phyloP scores from a whole-genome alignment of 371 early-diverging fungal genomes.

The Circinella umbellata region DNA sequence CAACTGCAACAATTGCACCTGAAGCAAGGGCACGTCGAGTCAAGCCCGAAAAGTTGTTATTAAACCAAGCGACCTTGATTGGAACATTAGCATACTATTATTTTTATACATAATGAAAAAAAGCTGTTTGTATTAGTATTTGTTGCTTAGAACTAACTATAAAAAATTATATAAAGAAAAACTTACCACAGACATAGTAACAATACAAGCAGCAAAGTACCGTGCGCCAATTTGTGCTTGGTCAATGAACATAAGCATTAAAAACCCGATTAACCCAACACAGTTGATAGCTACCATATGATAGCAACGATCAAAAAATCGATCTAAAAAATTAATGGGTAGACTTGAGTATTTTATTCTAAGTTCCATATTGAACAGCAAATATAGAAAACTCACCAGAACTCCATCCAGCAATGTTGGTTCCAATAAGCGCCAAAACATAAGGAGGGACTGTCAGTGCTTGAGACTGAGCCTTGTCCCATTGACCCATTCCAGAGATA shows the following conservation, averaged over 20 bases:
- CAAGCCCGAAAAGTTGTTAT: constrained; percentile 46
- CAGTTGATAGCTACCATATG: constrained; percentile 38
- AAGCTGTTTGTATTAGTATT: too few relatives aligned
- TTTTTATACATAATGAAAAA: neutral
- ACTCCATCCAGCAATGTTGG: constrained; percentile 35
- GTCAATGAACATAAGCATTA: constrained; percentile 36
- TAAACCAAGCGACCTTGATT: constrained; percentile 45
- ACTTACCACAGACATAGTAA: constrained; percentile 28
- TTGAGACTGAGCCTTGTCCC: constrained; percentile 41
- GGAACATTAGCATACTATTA: constrained; percentile 38
- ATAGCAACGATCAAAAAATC: constrained; percentile 34
- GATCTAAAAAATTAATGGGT: neutral
- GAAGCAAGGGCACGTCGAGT: constrained; percentile 48
- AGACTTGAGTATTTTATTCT: neutral
- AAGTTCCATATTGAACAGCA: neutral
- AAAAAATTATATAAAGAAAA: neutral
- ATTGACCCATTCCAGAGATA: constrained; percentile 40
- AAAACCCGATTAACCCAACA: constrained; percentile 35
- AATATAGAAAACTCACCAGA: constrained; percentile 26
- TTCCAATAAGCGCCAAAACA: constrained; percentile 23
- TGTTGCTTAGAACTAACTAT: too few relatives aligned
- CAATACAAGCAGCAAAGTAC: constrained; percentile 35
- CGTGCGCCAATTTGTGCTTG: constrained; percentile 18
- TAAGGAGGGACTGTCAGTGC: constrained; percentile 47
- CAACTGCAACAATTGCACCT: constrained; percentile 43